A percentile compares a stretch with the other conserved stretches of the same genome.
Conservation (phyloP, 768 basidiomycete genomes). For the Fibroporia radiculosa region DNA sequence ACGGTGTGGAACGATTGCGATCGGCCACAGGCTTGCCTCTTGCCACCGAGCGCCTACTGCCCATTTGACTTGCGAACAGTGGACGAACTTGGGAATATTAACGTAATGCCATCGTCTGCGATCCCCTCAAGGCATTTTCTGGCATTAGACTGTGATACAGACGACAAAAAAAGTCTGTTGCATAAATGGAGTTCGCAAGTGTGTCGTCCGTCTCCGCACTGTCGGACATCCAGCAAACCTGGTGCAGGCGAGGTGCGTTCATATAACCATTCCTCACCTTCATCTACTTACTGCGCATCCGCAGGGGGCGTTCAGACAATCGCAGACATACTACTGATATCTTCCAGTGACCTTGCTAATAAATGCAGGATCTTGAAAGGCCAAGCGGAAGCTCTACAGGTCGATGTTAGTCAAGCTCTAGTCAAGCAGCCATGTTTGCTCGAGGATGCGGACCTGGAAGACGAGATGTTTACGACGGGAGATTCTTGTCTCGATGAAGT, state of each 20-base stretch:
- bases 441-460: constrained; percentile 28
- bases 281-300: constrained; percentile 2
- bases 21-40: no score
- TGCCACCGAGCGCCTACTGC: no score
- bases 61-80: no score
- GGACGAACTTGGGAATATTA: no score
- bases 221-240: constrained; percentile 24
- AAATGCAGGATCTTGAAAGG: constrained; percentile 43
- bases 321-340: constrained; percentile 40
- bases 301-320: constrained; percentile 13
- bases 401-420: constrained; percentile 38
- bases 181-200: constrained; percentile 15
- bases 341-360: constrained; percentile 45
- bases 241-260: constrained; percentile 31
- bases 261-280: not conserved
- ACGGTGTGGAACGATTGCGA: no score
- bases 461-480: constrained; percentile 62
- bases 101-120: no score
- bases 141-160: no score
- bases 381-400: constrained; percentile 44
- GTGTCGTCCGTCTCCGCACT: constrained; percentile 18
- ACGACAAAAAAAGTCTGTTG: no score
- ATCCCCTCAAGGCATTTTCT: no score
- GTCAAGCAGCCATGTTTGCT: constrained; percentile 33
- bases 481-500: constrained; percentile 58